A percentile compares a stretch with the other conserved stretches of the same genome.
Evolutionary conservation across 306 rosid species (phyloP).

Genomic region (Vigna mungo): DNA sequence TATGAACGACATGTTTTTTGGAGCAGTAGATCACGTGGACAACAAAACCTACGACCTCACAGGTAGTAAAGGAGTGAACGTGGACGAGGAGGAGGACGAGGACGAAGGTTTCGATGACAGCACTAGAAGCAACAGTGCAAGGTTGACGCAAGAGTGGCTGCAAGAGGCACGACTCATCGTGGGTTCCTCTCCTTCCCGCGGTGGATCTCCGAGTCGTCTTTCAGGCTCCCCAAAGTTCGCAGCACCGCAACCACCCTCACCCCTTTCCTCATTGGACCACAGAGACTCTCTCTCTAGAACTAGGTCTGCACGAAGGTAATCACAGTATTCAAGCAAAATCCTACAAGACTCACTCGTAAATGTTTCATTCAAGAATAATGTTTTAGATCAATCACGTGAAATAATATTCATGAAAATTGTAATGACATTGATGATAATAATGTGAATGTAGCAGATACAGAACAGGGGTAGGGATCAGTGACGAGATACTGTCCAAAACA

Average conservation of each 20-base stretch:
- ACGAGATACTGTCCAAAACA: constrained; percentile 73
- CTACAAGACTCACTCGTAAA: too few relatives aligned
- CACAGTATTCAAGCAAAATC: not conserved
- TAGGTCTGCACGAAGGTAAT: constrained; percentile 86
- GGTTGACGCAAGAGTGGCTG: constrained; percentile 75
- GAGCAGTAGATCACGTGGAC: constrained; percentile 38
- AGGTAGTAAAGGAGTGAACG: constrained; percentile 25
- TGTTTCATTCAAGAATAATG: too few relatives aligned
- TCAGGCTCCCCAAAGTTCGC: constrained; percentile 78
- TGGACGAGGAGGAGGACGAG: constrained; percentile 40
- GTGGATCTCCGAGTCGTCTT: constrained; percentile 63
- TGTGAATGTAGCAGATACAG: constrained; percentile 49
- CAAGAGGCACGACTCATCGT: constrained; percentile 74
- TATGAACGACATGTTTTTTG: constrained; percentile 88
- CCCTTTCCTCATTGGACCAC: constrained; percentile 54
- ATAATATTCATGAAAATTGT: too few relatives aligned
- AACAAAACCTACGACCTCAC: constrained; percentile 64
- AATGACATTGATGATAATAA: not conserved
- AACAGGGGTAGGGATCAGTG: constrained; percentile 67
- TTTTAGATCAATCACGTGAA: too few relatives aligned
- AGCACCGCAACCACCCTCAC: constrained; percentile 42
- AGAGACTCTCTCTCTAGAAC: constrained; percentile 70
- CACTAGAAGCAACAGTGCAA: constrained; percentile 60
- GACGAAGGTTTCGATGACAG: constrained; percentile 58
- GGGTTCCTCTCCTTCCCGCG: constrained; percentile 73